phyloP scores from a whole-genome alignment of 2,329 filamentous ascomycete species.

The Xylaria sp. region DNA sequence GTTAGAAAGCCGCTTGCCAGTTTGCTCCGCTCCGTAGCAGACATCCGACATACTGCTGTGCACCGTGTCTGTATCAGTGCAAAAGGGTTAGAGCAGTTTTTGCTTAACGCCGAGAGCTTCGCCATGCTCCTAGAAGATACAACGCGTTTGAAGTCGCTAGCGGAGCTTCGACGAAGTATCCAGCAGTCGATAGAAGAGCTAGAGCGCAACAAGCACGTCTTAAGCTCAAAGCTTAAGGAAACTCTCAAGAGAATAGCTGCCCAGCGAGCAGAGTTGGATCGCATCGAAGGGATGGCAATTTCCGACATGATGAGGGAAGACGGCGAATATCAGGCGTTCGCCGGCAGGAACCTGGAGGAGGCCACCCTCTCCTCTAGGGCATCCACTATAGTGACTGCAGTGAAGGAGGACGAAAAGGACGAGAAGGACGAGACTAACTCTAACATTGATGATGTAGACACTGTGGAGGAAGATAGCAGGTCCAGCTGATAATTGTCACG shows the following conservation, averaged over 20 bases:
- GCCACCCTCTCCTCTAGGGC: not conserved
- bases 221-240: slow-evolving; percentile 16
- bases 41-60: slow-evolving; percentile 18
- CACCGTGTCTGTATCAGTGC: slow-evolving; percentile 23
- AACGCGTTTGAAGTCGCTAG: not conserved
- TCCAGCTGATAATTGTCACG: not conserved
- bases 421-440: slow-evolving; percentile 16
- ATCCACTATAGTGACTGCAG: not conserved
- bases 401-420: slow-evolving; percentile 17
- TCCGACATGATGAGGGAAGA: slow-evolving; percentile 24
- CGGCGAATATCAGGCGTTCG: slow-evolving; percentile 17
- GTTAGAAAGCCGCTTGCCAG: not conserved
- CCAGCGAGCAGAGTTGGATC: slow-evolving; percentile 19
- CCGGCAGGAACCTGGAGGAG: slow-evolving; percentile 18
- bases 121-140: slow-evolving; percentile 6
- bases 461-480: not conserved
- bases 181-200: slow-evolving; percentile 27
- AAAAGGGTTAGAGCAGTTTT: slow-evolving; percentile 18
- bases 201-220: slow-evolving; percentile 26
- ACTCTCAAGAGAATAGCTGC: slow-evolving; percentile 14
- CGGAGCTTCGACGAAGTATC: slow-evolving; percentile 11
- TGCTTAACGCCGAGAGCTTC: slow-evolving; percentile 20
- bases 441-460: slow-evolving; percentile 11
- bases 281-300: slow-evolving; percentile 11
- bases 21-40: slow-evolving; percentile 1